These are phyloP conservation scores for Metschnikowia henanensis DNA, from an alignment of 805 yeast genomes.

Conservation along the genomic window DNA sequence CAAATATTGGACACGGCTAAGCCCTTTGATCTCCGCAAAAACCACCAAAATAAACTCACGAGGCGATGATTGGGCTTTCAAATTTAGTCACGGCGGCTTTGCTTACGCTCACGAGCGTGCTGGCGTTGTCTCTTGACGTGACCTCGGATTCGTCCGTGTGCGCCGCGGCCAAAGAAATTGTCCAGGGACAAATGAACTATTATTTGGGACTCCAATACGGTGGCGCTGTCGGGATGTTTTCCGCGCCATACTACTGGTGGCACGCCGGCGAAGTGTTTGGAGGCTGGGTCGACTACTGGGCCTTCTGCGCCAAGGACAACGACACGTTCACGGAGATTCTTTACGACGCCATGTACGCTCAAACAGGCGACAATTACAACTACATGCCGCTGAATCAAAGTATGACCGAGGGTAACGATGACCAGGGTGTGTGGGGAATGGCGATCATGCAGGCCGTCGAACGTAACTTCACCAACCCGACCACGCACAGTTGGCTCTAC, in stretches of 20 bases:
- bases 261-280: conserved; percentile 54
- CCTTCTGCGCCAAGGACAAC: conserved; percentile 39
- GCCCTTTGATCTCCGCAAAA: too few relatives aligned
- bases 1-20: too few relatives aligned
- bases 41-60: too few relatives aligned
- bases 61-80: not conserved
- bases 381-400: conserved; percentile 47
- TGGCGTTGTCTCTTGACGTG: conserved; percentile 32
- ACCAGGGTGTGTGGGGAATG: conserved; percentile 53
- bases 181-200: conserved; percentile 45
- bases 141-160: conserved; percentile 39
- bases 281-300: conserved; percentile 41
- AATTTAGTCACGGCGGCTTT: not conserved
- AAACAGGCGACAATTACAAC: conserved; percentile 40
- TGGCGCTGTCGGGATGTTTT: conserved; percentile 48
- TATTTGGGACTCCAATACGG: conserved; percentile 43
- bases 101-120: not conserved
- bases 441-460: conserved; percentile 48
- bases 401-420: conserved; percentile 50
- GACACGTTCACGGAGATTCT: conserved; percentile 29
- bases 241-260: conserved; percentile 52
- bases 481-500: conserved; percentile 38
- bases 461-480: conserved; percentile 36
- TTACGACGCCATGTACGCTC: conserved; percentile 42
- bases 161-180: conserved; percentile 35